These are phyloP conservation scores for Galerina sulciceps DNA, from an alignment of 768 basidiomycete species.

Conservation along the genomic window DNA sequence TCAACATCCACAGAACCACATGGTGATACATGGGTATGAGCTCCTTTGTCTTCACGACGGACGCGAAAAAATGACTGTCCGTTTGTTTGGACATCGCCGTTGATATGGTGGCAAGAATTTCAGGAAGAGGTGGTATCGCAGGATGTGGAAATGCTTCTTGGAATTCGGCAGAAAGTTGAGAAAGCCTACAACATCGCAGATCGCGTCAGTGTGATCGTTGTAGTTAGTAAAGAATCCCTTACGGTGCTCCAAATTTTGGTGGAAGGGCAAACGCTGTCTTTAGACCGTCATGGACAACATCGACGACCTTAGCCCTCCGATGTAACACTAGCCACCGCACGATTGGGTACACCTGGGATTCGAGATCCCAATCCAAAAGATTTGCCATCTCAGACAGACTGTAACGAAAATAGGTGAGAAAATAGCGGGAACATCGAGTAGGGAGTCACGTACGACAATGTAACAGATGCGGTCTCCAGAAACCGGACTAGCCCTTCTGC, in stretches of 20 bases:
- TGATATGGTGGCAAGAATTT: conserved; percentile 78
- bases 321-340: conserved; percentile 93
- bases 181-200: conserved; percentile 4
- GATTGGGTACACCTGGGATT: conserved; percentile 84
- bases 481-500: conserved; percentile 78
- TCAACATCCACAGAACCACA: conserved; percentile 90
- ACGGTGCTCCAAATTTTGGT: conserved; percentile 64
- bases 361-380: conserved; percentile 81
- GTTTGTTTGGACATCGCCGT: conserved; percentile 63
- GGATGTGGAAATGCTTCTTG: conserved; percentile 59
- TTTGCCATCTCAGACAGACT: conserved; percentile 83
- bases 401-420: not conserved
- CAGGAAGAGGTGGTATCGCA: conserved; percentile 70
- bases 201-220: not conserved
- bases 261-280: conserved; percentile 85
- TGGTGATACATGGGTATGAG: conserved; percentile 74
- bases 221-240: conserved; percentile 30
- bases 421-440: not conserved
- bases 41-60: conserved; percentile 73
- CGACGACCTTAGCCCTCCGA: conserved; percentile 87
- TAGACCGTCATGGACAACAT: conserved; percentile 77
- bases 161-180: conserved; percentile 66
- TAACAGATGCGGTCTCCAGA: conserved; percentile 72
- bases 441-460: conserved; percentile 64
- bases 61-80: conserved; percentile 79